Base-by-base conservation (phyloP, 2,329 filamentous ascomycete genomes). In the Xylaria sp. region DNA sequence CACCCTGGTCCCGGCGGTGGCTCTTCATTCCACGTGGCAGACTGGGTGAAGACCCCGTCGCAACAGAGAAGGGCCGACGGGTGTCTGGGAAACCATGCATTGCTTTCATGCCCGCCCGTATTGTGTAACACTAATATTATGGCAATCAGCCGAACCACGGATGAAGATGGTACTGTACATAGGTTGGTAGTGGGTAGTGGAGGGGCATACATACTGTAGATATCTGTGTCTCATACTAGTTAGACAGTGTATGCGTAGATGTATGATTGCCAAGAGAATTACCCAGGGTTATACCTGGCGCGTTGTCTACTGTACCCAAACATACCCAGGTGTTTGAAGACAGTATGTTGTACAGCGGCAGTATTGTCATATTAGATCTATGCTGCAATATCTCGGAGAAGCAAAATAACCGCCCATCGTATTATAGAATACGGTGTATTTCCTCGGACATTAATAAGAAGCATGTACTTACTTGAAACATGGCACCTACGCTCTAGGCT, bases 1-100 rank as follows among this genome's bases (percentile, higher is more conserved):
- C 58, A 62, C 64, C 67, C 67, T 58, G 60, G 56, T 60, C 64
- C 67, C 34, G 48, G 60, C 56, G 1, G 59, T 64, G 60, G 64
- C 56, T 64, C 56, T 61, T 67, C 55, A 51, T 61, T 64, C 67
- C 67, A 69, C 67, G 67, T 69, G 67, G 64, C 67, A 57, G 51
- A 57, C 64, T 56, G 64, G 59, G 54, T 21, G 61, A 68, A 48
- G 48, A 53, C 63, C 39, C 64, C 59, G 64, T 62, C 56, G 47
- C 47, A 32, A 42, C 32, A 54, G 34, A 36, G 34, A 36, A 36
- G 7, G n/a, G 12, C 21, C 21, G 51, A 24, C 55, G 58, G 47
- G 24, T 60, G 59, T 34, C 34, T 57, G 24, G 45, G 47, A 53
- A 61, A 27, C 47, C 48, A 64, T 53, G 32, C 32, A 4, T 58